phyloP scores from a whole-genome alignment of 2,329 filamentous ascomycete species.

The Hypoxylon sp. region DNA sequence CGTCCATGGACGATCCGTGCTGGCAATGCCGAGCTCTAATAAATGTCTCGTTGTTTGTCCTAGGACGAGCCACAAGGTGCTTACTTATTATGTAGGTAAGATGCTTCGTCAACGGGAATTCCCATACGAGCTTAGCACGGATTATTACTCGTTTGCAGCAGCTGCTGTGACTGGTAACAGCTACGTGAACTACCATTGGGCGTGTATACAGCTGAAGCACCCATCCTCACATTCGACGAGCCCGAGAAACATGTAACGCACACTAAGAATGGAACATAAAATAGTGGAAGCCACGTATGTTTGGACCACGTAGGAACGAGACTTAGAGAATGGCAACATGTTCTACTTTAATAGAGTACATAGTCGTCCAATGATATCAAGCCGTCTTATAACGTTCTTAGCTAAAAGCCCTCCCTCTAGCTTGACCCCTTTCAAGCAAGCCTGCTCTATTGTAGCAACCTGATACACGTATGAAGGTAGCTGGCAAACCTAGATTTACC shows the following conservation, averaged over 20 bases:
- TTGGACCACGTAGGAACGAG: constrained; percentile 14
- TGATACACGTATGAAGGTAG: no score
- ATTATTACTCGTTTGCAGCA: neutral
- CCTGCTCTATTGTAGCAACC: no score
- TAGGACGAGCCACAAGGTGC: constrained; percentile 2
- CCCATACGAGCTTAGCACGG: neutral
- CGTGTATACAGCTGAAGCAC: neutral
- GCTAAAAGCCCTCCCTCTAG: neutral
- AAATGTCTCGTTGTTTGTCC: neutral
- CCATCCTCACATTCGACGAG: neutral
- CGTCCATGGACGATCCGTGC: constrained; percentile 1
- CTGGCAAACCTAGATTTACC: neutral
- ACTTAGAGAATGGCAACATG: neutral
- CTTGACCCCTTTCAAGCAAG: no score
- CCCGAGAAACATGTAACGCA: neutral
- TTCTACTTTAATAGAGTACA: neutral
- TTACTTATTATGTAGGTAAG: neutral
- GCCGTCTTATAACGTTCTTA: neutral
- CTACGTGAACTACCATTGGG: neutral
- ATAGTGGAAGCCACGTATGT: constrained; percentile 13
- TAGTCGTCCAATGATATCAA: constrained; percentile 8
- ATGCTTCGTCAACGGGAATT: neutral
- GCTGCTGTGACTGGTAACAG: neutral
- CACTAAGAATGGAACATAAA: neutral
- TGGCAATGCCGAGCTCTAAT: constrained; percentile 6